Base-by-base conservation (phyloP, 345 rosid genomes). In the Excoecaria agallocha region DNA sequence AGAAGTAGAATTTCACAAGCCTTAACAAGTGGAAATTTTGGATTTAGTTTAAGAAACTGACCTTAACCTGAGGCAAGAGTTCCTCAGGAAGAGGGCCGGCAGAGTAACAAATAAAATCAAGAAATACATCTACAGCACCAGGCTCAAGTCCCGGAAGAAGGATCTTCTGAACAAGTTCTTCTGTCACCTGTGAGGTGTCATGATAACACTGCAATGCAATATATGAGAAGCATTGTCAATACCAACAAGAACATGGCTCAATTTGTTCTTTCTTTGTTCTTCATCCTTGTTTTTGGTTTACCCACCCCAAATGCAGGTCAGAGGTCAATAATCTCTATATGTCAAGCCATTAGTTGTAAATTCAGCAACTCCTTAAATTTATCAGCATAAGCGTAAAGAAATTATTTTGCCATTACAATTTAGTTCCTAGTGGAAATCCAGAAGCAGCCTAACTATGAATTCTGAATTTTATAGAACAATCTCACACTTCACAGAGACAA, bases 41-140 rank as follows among this genome's bases (percentile, higher is more conserved):
- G 58, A 64, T 54, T 59, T 65, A 72, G 74, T 30, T 70, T 20
- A 41, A 43, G 74, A 75, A 77, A 74, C 74, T 65, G 68, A 92
- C 93, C 92, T 89, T 89, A 73, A 89, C 93, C 68, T 57, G 88
- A 35, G 92, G 92, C 57, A 92, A 88, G 71, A 94, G 87, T 62
- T 94, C 97, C 85, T 94, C 97, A 0, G 98, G 96, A 73, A 92
- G 93, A 8, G 97, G 96, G 58, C 97, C 97, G 15, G 82, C 91
- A 0, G 97, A 94, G 82, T 94, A 94, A 85, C 98, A 92, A 12
- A 94, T 90, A 82, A 94, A 94, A 74, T 85, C 95, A 0, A 94
- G 97, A 67, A 94, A 92, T 37, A 94, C 91, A 83, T 92, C 95
- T 12, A 78, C 89, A 24, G 97, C 97, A 37, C 97, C 97, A 4